Evolutionary conservation across 1,284 basidiomycete genomes (phyloP).

Genomic region (Pholiota adiposa): DNA sequence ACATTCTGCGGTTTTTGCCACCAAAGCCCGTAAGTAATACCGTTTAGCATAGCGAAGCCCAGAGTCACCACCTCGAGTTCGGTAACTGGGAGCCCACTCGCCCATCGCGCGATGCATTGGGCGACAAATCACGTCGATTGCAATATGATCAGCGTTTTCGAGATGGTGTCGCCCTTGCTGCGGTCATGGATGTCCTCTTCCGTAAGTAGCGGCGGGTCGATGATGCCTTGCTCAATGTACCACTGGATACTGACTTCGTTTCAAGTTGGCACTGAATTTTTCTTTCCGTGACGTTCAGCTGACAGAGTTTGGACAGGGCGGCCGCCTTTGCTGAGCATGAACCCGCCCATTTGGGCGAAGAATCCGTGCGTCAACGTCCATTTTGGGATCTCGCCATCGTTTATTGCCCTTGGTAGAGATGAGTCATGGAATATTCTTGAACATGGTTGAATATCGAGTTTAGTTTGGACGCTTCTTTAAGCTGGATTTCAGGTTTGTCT

Average conservation of each 20-base stretch:
- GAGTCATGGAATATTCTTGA: not conserved
- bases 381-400: not conserved
- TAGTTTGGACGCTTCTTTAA: not conserved
- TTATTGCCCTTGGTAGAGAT: not conserved
- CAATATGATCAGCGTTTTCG: slow-evolving; percentile 27
- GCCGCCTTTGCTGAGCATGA: slow-evolving; percentile 16
- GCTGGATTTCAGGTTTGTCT: not conserved
- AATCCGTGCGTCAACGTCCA: slow-evolving; percentile 17
- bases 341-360: slow-evolving; percentile 33
- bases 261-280: no score
- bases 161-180: slow-evolving; percentile 29
- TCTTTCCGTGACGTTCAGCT: not conserved
- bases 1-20: slow-evolving; percentile 37
- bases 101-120: slow-evolving; percentile 26
- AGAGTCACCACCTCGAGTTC: slow-evolving; percentile 24
- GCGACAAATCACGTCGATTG: slow-evolving; percentile 35
- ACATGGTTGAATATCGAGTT: not conserved
- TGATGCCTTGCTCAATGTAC: not conserved
- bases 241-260: no score
- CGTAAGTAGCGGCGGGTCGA: slow-evolving; percentile 17
- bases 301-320: not conserved
- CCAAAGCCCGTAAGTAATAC: slow-evolving; percentile 17
- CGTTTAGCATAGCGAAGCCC: slow-evolving; percentile 24
- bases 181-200: slow-evolving; percentile 29
- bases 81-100: slow-evolving; percentile 24